Conservation (phyloP, 306 rosid species). For the Castanospermum australe region DNA sequence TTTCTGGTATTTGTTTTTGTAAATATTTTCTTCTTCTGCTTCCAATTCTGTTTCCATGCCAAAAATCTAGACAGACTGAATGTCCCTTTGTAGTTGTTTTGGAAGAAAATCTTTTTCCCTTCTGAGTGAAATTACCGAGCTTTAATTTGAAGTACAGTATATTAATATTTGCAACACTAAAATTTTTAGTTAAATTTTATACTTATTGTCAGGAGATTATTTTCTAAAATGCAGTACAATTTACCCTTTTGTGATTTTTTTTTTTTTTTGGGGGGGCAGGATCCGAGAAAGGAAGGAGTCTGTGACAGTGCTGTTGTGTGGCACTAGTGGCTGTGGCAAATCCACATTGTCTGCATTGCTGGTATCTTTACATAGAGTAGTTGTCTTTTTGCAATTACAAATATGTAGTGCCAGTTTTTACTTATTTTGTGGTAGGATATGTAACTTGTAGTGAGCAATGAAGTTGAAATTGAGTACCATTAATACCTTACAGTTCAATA, state of each 20-base stretch:
- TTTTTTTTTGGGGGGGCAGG: conserved; percentile 45
- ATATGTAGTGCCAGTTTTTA: conserved; percentile 26
- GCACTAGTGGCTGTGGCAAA: conserved; percentile 99
- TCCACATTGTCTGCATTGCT: conserved; percentile 94
- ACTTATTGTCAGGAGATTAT: background rate
- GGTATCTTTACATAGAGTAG: conserved; percentile 51
- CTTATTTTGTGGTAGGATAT: conserved; percentile 23
- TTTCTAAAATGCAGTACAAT: background rate
- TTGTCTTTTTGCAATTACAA: conserved; percentile 28
- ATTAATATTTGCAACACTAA: background rate
- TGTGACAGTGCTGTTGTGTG: conserved; percentile 84
- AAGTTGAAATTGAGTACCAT: conserved; percentile 9
- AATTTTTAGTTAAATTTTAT: background rate
- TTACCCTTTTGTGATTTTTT: background rate
- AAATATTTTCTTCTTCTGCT: background rate
- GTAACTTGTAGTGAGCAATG: background rate
- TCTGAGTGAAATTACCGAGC: background rate
- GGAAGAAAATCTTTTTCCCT: background rate
- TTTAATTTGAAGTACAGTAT: background rate
- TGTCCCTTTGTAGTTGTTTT: background rate
- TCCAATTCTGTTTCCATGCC: background rate
- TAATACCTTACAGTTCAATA: conserved; percentile 18
- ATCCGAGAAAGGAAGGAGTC: conserved; percentile 93
- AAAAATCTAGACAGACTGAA: background rate
- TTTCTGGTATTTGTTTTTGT: background rate